phyloP scores from a whole-genome alignment of 2,329 filamentous ascomycete genomes.

The Arthrinium phaeospermum region DNA sequence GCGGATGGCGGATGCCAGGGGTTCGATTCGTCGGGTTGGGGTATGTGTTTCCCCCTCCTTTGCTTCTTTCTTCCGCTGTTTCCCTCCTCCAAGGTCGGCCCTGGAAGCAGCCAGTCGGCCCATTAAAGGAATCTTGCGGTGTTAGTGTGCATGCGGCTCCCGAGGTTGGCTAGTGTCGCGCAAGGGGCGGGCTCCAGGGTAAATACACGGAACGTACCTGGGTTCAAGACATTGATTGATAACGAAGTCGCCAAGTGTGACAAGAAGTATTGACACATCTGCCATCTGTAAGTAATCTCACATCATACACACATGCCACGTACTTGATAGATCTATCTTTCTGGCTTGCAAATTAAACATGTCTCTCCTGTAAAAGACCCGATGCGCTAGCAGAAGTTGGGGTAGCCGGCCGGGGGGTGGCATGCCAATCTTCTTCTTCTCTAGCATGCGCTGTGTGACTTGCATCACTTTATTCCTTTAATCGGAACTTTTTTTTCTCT shows the following conservation, averaged over 20 bases:
- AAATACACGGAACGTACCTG: not conserved
- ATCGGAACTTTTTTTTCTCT: not conserved
- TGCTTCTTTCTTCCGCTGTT: not conserved
- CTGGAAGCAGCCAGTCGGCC: not conserved
- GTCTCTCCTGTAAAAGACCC: not conserved
- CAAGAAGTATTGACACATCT: no score
- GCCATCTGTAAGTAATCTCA: no score
- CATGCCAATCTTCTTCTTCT: not conserved
- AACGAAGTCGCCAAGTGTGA: no score
- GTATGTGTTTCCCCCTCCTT: not conserved
- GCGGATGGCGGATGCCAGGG: not conserved
- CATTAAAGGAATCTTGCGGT: not conserved
- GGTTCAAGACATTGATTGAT: no score
- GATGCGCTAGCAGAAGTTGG: not conserved
- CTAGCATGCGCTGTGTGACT: not conserved
- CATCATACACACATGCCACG: not conserved
- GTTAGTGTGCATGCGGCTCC: not conserved
- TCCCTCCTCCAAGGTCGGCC: not conserved
- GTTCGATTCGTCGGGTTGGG: not conserved
- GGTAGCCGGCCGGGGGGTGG: not conserved
- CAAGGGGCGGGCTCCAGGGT: not conserved
- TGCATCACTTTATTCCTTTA: not conserved
- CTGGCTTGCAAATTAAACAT: not conserved
- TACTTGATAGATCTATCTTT: not conserved
- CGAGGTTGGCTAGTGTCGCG: not conserved